phyloP scores from a whole-genome alignment of 768 basidiomycete genomes.

The Rhodotorula paludigena region DNA sequence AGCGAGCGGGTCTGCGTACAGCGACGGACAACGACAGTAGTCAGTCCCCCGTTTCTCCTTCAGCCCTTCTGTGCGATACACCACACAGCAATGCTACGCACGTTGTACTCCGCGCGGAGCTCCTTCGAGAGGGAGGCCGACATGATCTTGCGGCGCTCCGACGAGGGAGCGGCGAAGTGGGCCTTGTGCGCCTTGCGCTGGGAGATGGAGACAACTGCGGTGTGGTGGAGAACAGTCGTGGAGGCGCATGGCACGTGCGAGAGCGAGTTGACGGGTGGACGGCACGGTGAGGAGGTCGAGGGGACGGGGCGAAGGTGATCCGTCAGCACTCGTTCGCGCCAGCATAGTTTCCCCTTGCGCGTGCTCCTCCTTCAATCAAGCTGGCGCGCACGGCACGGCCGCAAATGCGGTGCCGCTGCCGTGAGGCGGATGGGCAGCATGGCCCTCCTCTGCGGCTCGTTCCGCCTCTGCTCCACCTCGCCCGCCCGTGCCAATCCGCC shows the following conservation, averaged over 20 bases:
- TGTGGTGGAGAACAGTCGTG: background rate
- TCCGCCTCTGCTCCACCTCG: too few relatives aligned
- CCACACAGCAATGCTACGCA: conserved; percentile 53
- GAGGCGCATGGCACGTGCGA: background rate
- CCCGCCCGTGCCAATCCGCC: too few relatives aligned
- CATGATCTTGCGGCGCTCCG: conserved; percentile 95
- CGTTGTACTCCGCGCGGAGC: conserved; percentile 78
- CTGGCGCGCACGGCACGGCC: too few relatives aligned
- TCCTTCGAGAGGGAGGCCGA: conserved; percentile 92
- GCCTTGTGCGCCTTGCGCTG: conserved; percentile 98
- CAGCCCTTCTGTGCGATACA: background rate
- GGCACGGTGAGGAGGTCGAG: background rate
- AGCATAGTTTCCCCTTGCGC: too few relatives aligned
- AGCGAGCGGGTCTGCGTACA: conserved; percentile 71
- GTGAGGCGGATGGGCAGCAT: too few relatives aligned
- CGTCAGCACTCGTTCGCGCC: too few relatives aligned
- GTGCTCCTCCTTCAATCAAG: too few relatives aligned
- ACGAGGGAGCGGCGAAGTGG: conserved; percentile 93
- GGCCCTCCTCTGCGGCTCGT: too few relatives aligned
- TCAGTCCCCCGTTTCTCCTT: background rate
- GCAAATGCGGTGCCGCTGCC: too few relatives aligned
- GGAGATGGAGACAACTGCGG: conserved; percentile 76
- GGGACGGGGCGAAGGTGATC: too few relatives aligned
- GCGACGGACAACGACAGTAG: background rate
- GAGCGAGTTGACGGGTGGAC: background rate